Conservation (phyloP, 2,329 filamentous ascomycete genomes). For the Albophoma yamanashiensis region DNA sequence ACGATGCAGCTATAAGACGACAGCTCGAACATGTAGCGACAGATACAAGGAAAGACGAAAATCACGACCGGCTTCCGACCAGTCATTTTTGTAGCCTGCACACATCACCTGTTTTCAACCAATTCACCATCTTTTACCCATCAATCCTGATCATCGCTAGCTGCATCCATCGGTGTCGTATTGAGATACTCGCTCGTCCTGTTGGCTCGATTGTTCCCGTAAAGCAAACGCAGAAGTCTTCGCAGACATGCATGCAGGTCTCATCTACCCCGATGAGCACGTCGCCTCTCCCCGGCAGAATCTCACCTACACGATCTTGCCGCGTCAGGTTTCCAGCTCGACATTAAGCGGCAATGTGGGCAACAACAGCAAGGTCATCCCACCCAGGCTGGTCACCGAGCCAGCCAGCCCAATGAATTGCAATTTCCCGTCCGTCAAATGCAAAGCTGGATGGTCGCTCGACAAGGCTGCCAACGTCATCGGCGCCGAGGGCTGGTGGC, state of each 20-base stretch:
- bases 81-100: no score
- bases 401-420: constrained; percentile 32
- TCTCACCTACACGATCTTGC: constrained; percentile 8
- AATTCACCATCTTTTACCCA: background rate
- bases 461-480: constrained; percentile 59
- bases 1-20: no score
- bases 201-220: no score
- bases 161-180: background rate
- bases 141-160: background rate
- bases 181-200: no score
- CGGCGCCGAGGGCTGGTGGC: constrained; percentile 67
- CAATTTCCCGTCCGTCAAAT: constrained; percentile 54
- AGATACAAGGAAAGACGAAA: no score
- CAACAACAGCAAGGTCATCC: background rate
- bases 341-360: background rate
- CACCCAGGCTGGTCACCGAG: background rate
- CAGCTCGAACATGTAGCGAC: no score
- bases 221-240: no score
- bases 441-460: constrained; percentile 55
- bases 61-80: no score
- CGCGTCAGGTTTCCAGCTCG: background rate
- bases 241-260: constrained; percentile 8
- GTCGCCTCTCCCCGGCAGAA: constrained; percentile 9
- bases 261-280: constrained; percentile 8
- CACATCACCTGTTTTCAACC: no score